Percentiles rank a stretch among this genome's conserved stretches.
These are phyloP conservation scores for Primulina eburnea DNA, from an alignment of 257 asterid species.

Conservation along the genomic window DNA sequence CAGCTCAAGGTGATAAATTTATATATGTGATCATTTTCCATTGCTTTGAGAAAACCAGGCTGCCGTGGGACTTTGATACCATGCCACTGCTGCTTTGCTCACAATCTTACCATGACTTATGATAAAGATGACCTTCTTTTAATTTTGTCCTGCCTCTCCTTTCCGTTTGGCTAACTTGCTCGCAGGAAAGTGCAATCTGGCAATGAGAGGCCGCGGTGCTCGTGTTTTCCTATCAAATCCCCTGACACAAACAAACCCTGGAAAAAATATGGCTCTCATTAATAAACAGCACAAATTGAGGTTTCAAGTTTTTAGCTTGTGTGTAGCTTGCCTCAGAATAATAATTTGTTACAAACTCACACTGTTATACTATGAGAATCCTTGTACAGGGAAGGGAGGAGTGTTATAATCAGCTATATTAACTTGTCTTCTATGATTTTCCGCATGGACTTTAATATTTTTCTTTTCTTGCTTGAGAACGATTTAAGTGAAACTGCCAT, in stretches of 20 bases:
- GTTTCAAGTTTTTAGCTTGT: slow-evolving; percentile 1
- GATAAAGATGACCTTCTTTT: slow-evolving; percentile 22
- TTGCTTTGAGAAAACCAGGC: background rate
- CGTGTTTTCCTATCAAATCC: slow-evolving; percentile 80
- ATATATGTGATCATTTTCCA: background rate
- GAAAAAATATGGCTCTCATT: slow-evolving; percentile 13
- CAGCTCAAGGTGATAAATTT: background rate
- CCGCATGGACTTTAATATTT: background rate
- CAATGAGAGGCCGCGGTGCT: slow-evolving; percentile 87
- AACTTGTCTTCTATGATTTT: background rate
- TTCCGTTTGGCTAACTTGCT: slow-evolving; percentile 59
- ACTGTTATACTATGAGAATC: background rate
- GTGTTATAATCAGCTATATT: background rate
- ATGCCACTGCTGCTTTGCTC: background rate
- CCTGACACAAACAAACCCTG: slow-evolving; percentile 96
- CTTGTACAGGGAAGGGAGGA: background rate
- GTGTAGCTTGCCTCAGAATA: slow-evolving; percentile 8
- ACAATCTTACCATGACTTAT: slow-evolving; percentile 24
- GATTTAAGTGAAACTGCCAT: background rate
- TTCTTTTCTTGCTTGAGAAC: background rate
- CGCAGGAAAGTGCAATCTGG: slow-evolving; percentile 88
- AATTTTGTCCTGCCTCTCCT: slow-evolving; percentile 46
- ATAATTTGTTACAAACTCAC: background rate
- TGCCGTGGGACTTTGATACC: background rate
- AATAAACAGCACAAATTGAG: background rate